phyloP scores from a whole-genome alignment of 2,329 filamentous ascomycete species.

The Rhytidhysteron rufulum region DNA sequence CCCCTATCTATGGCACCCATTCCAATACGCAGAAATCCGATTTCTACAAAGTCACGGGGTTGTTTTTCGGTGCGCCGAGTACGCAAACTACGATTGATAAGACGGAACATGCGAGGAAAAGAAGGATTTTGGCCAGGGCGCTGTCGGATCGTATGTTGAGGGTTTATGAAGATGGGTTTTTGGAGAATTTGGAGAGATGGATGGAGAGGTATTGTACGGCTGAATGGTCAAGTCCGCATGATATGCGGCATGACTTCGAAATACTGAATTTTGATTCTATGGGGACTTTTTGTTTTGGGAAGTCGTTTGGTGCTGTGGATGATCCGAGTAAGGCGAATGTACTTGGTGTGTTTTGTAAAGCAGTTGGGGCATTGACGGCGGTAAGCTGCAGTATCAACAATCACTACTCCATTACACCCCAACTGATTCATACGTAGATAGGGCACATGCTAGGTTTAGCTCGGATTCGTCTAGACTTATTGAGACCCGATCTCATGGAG shows the following conservation, averaged over 20 bases:
- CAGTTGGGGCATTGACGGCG: no score
- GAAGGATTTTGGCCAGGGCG: slow-evolving; percentile 2
- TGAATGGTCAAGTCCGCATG: background rate
- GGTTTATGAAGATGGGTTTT: background rate
- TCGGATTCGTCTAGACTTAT: no score
- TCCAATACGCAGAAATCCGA: slow-evolving; percentile 3
- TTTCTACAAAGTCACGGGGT: slow-evolving; percentile 3
- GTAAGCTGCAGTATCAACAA: no score
- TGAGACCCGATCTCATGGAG: background rate
- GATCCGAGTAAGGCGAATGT: background rate
- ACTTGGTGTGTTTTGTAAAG: background rate
- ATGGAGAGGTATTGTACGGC: background rate
- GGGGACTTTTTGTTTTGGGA: slow-evolving; percentile 1
- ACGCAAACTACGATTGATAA: slow-evolving; percentile 3
- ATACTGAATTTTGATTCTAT: slow-evolving; percentile 5
- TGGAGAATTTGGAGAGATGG: background rate
- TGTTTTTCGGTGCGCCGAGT: slow-evolving; percentile 1
- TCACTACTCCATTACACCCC: no score
- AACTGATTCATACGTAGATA: no score
- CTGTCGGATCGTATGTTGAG: slow-evolving; percentile 2
- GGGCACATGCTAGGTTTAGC: no score
- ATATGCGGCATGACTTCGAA: slow-evolving; percentile 2
- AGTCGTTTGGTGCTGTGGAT: slow-evolving; percentile 1
- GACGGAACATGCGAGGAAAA: slow-evolving; percentile 3
- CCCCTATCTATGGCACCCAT: slow-evolving; percentile 2